phyloP scores from a whole-genome alignment of 2,329 filamentous ascomycete genomes.

The Fusarium longipes region DNA sequence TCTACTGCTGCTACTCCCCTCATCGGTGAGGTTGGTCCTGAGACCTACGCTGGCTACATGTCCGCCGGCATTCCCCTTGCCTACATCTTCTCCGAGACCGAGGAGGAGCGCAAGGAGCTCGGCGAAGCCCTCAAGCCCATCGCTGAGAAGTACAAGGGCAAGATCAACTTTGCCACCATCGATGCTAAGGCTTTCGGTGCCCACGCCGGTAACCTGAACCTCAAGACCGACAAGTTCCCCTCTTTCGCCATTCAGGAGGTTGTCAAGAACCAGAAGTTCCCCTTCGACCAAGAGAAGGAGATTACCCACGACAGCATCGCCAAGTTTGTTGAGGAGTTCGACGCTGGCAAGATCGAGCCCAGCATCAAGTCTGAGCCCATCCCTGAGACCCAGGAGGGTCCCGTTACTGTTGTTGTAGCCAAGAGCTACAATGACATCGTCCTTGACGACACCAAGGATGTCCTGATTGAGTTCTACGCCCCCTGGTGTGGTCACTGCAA shows the following conservation, averaged over 20 bases:
- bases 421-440: constrained; percentile 94
- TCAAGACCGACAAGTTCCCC: constrained; percentile 94
- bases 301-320: constrained; percentile 78
- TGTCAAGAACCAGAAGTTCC: constrained; percentile 96
- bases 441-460: constrained; percentile 94
- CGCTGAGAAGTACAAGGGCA: constrained; percentile 91
- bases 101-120: constrained; percentile 87
- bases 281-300: constrained; percentile 85
- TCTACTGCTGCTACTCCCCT: constrained; percentile 88
- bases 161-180: constrained; percentile 97
- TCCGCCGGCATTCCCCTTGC: constrained; percentile 89
- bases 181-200: constrained; percentile 94
- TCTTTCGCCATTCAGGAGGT: constrained; percentile 98
- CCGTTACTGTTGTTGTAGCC: constrained; percentile 89
- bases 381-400: constrained; percentile 90
- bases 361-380: constrained; percentile 99
- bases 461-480: constrained; percentile 97
- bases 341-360: constrained; percentile 87
- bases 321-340: constrained; percentile 87
- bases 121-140: constrained; percentile 82
- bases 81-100: constrained; percentile 95
- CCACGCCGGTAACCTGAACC: constrained; percentile 96
- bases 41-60: constrained; percentile 98
- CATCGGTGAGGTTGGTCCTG: constrained; percentile 94
- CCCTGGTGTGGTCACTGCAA: constrained; percentile 99